Percentiles rank a stretch among this genome's conserved stretches.
Conservation (phyloP, 2,329 filamentous ascomycete genomes). For the Leptographium galeiforme region DNA sequence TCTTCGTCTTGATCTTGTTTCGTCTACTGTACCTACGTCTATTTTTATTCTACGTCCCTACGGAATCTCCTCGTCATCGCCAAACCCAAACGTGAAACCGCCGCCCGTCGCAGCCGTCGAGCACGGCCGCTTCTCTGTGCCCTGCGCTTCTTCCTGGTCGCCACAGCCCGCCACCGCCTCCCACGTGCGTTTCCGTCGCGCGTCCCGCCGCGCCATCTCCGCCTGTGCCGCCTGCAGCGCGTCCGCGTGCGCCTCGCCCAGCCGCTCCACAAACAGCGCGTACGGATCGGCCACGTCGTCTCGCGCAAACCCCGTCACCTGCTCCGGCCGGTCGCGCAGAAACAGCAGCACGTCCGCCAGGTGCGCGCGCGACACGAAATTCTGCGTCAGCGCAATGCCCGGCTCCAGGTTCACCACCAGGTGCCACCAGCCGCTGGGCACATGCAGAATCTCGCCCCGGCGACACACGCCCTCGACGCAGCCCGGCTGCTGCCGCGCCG, state of each 20-base stretch:
- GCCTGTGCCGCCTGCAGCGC: constrained; percentile 42
- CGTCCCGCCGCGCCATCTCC: constrained; percentile 48
- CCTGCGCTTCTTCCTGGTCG: constrained; percentile 11
- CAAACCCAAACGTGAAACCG: constrained; percentile 46
- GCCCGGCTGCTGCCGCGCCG: constrained; percentile 61
- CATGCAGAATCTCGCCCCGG: constrained; percentile 77
- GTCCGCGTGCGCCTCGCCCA: constrained; percentile 54
- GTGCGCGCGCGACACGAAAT: constrained; percentile 74
- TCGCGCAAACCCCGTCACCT: constrained; percentile 65
- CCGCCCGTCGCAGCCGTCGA: constrained; percentile 17
- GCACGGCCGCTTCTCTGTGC: constrained; percentile 19
- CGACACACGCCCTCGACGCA: constrained; percentile 77
- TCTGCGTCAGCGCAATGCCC: constrained; percentile 84
- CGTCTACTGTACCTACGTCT: not conserved
- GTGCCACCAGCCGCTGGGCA: constrained; percentile 95
- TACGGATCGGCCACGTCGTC: constrained; percentile 60
- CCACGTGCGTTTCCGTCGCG: constrained; percentile 72
- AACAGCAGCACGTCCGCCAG: constrained; percentile 67
- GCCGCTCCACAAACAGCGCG: constrained; percentile 56
- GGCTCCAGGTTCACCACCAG: constrained; percentile 79
- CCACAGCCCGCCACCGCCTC: constrained; percentile 53
- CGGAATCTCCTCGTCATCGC: constrained; percentile 26
- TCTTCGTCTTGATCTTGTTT: no score
- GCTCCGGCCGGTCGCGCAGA: constrained; percentile 65
- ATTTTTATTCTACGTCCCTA: no score